Conservation (phyloP, 129 eudicot species). For the Centrapalus pauciflorus region DNA sequence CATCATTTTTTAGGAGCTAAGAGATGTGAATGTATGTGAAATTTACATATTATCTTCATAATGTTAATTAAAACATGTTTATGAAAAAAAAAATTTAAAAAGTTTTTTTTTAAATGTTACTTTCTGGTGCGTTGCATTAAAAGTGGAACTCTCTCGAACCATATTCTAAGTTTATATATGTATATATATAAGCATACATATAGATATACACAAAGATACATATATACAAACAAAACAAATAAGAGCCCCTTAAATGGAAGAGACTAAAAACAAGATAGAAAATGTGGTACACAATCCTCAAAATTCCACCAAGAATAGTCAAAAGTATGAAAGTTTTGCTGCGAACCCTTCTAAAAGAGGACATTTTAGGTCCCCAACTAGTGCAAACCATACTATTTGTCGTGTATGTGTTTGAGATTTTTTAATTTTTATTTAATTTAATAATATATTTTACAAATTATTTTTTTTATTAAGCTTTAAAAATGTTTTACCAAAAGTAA, state of each 20-base stretch:
- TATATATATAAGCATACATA: neutral
- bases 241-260: neutral
- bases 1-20: no score
- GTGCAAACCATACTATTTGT: slow-evolving; percentile 22
- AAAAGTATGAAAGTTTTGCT: slow-evolving; percentile 23
- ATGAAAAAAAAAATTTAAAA: no score
- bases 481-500: neutral
- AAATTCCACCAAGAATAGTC: slow-evolving; percentile 26
- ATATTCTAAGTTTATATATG: no score
- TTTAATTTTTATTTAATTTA: slow-evolving; percentile 3
- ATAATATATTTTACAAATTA: neutral
- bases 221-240: neutral
- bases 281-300: slow-evolving; percentile 22
- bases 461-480: neutral
- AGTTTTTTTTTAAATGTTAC: no score
- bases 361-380: slow-evolving; percentile 14
- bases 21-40: no score
- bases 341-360: slow-evolving; percentile 25
- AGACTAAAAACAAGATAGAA: slow-evolving; percentile 18
- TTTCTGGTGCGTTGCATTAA: no score
- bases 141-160: no score
- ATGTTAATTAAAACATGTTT: no score
- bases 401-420: slow-evolving; percentile 22
- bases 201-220: neutral
- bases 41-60: no score